Evolutionary conservation across 2,329 filamentous ascomycete species (phyloP).

Genomic region (Berkeleyomyces basicola): DNA sequence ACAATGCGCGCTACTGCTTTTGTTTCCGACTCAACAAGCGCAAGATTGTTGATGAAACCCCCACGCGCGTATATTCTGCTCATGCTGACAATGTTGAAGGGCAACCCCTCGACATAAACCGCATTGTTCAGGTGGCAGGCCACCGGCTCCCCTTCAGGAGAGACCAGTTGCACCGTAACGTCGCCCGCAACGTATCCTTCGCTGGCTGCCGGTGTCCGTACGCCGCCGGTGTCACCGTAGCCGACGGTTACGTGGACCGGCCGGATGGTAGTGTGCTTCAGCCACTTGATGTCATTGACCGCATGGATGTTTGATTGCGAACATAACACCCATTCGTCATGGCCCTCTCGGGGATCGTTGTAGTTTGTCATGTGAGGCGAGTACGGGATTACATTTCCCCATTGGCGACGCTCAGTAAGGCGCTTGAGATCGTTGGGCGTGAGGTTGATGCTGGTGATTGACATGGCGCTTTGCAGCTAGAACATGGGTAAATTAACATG

Average conservation of each 20-base stretch:
- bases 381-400: not conserved
- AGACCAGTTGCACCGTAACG: not conserved
- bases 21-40: not conserved
- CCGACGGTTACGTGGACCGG: not conserved
- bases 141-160: not conserved
- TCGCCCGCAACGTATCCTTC: not conserved
- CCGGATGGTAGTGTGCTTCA: not conserved
- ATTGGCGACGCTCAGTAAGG: not conserved
- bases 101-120: not conserved
- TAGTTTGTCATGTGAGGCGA: not conserved
- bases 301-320: not conserved
- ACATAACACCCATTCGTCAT: not conserved
- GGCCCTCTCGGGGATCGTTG: not conserved
- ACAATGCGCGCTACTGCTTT: not conserved
- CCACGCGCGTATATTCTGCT: not conserved
- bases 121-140: not conserved
- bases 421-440: not conserved
- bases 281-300: conserved; percentile 3
- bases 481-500: not conserved
- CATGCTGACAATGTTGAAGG: not conserved
- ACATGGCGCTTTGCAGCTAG: not conserved
- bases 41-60: not conserved
- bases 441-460: not conserved
- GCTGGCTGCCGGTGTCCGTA: not conserved
- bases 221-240: not conserved